Percentiles rank a stretch among this genome's conserved stretches.
Conservation (phyloP, 2,329 filamentous ascomycete genomes). For the Zymoseptoria tritici region DNA sequence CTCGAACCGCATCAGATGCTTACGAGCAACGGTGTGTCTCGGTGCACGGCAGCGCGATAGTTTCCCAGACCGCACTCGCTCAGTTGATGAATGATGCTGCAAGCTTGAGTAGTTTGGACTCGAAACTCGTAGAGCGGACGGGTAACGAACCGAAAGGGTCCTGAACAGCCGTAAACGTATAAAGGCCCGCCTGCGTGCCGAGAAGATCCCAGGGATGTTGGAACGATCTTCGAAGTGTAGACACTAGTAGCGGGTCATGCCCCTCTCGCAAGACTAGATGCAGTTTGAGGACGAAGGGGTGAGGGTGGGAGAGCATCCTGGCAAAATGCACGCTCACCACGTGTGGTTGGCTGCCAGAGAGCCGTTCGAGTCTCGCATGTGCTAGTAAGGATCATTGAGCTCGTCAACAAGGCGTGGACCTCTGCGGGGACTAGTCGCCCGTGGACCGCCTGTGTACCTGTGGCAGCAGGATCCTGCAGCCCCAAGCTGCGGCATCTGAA, state of each 20-base stretch:
- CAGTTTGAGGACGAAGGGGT: slow-evolving; percentile 24
- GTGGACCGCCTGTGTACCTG: slow-evolving; percentile 22
- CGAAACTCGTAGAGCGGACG: slow-evolving; percentile 12
- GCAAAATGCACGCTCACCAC: slow-evolving; percentile 19
- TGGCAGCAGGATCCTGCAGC: slow-evolving; percentile 11
- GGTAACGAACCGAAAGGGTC: slow-evolving; percentile 13
- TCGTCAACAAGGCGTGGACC: slow-evolving; percentile 15
- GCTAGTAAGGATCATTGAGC: slow-evolving; percentile 21
- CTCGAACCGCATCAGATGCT: neutral
- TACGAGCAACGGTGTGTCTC: neutral
- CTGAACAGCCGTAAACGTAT: slow-evolving; percentile 16
- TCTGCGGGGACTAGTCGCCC: slow-evolving; percentile 25
- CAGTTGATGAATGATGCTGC: slow-evolving; percentile 2
- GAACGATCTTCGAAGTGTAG: slow-evolving; percentile 19
- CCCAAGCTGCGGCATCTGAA: slow-evolving; percentile 3
- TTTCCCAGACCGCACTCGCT: neutral
- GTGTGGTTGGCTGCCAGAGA: slow-evolving; percentile 26
- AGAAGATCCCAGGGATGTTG: slow-evolving; percentile 19
- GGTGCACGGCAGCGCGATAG: neutral
- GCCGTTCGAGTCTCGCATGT: slow-evolving; percentile 22
- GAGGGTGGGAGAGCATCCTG: slow-evolving; percentile 18
- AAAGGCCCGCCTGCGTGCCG: slow-evolving; percentile 19
- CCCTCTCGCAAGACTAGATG: slow-evolving; percentile 28
- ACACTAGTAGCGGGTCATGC: slow-evolving; percentile 18
- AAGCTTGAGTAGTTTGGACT: slow-evolving; percentile 11